These are phyloP conservation scores for Ilex asprella DNA, from an alignment of 257 asterid genomes.

Conservation along the genomic window DNA sequence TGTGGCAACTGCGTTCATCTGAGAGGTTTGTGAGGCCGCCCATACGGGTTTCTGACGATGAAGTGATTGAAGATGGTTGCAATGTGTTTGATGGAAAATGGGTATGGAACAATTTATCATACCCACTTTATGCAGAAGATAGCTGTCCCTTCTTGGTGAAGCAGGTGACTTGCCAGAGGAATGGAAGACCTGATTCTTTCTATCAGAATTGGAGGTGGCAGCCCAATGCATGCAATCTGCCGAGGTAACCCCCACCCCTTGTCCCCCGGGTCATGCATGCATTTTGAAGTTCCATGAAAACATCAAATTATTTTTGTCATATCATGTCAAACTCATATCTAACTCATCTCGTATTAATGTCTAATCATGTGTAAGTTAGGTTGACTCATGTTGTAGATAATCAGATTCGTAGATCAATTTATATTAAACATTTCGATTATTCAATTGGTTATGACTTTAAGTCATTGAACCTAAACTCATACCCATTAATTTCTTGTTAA, in stretches of 20 bases:
- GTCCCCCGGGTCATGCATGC: no score
- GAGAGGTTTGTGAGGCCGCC: constrained; percentile 26
- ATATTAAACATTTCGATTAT: no score
- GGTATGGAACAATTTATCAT: constrained; percentile 55
- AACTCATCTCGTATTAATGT: no score
- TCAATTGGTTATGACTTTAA: no score
- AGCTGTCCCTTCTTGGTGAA: constrained; percentile 66
- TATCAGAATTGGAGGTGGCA: constrained; percentile 96
- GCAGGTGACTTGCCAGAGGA: constrained; percentile 69
- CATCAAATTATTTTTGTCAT: no score
- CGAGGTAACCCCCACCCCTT: constrained; percentile 37
- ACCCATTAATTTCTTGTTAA: no score
- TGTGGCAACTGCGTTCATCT: constrained; percentile 19
- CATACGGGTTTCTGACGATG: constrained; percentile 49
- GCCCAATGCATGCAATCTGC: constrained; percentile 67
- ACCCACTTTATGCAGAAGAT: constrained; percentile 68
- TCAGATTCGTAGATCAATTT: no score
- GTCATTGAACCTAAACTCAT: no score
- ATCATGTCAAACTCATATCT: no score
- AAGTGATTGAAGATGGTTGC: constrained; percentile 58
- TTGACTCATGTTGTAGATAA: no score
- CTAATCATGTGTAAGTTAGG: no score
- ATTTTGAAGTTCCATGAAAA: no score
- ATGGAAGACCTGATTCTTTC: constrained; percentile 74
- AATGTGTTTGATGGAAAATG: constrained; percentile 72